Conservation (phyloP, 345 rosid species). For the Citrus maxima region DNA sequence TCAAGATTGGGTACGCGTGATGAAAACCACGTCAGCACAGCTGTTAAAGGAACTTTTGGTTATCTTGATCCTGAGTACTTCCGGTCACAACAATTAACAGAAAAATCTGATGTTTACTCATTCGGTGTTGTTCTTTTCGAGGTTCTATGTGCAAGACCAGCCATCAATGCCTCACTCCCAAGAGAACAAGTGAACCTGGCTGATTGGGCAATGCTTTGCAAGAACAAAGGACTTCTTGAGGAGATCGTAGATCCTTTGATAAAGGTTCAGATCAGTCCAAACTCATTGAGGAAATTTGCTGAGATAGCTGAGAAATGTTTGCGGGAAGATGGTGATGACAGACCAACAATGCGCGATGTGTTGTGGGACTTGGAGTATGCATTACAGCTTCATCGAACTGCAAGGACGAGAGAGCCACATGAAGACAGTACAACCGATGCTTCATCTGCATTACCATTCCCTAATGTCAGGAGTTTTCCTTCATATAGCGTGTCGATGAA, state of each 20-base stretch:
- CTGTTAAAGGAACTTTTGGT: constrained; percentile 29
- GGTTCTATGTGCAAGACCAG: constrained; percentile 19
- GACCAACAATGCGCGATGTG: constrained; percentile 28
- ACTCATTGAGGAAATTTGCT: constrained; percentile 14
- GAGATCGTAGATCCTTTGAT: constrained; percentile 25
- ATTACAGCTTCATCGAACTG: constrained; percentile 17
- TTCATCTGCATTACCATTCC: too few relatives aligned
- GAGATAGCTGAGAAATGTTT: constrained; percentile 23
- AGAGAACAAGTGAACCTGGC: constrained; percentile 13
- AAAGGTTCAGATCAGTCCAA: not conserved
- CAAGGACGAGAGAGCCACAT: too few relatives aligned
- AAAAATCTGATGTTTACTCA: constrained; percentile 36
- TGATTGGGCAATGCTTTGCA: constrained; percentile 9
- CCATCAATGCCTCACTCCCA: not conserved
- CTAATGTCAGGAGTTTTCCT: too few relatives aligned
- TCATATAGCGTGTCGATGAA: too few relatives aligned
- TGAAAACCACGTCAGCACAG: constrained; percentile 21
- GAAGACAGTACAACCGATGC: too few relatives aligned
- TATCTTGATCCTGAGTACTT: constrained; percentile 34
- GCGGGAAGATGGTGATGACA: constrained; percentile 8
- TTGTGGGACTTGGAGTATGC: constrained; percentile 21
- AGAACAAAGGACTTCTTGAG: constrained; percentile 5
- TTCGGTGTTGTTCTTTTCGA: constrained; percentile 33
- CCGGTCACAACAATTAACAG: constrained; percentile 21
- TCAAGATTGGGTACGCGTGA: not conserved